Conservation (phyloP, 495 filamentous ascomycete genomes). For the Penicillium cinerascens region DNA sequence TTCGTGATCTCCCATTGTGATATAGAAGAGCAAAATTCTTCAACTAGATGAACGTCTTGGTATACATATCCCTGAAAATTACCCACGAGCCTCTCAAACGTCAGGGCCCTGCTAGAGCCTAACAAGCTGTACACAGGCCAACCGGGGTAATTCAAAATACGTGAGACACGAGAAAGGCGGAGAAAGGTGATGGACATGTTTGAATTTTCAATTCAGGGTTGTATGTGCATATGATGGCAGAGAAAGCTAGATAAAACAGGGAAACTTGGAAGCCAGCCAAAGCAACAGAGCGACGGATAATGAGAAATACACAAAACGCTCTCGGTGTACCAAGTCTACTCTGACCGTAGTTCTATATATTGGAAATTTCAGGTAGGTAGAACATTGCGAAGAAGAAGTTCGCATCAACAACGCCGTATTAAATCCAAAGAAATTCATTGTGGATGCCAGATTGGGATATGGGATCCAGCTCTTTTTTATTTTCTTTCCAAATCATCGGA, state of each 20-base stretch:
- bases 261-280: constrained; percentile 9
- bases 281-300: constrained; percentile 7
- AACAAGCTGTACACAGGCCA: too few relatives aligned
- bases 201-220: constrained; percentile 10
- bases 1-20: constrained; percentile 23
- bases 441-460: constrained; percentile 6
- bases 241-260: constrained; percentile 5
- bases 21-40: constrained; percentile 29
- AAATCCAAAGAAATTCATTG: constrained; percentile 22
- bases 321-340: constrained; percentile 19
- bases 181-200: not conserved
- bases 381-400: constrained; percentile 12
- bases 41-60: constrained; percentile 9
- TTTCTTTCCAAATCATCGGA: not conserved
- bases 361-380: constrained; percentile 5
- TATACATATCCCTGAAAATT: not conserved
- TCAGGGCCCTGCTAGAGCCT: not conserved
- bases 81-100: not conserved
- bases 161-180: too few relatives aligned
- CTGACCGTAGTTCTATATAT: constrained; percentile 22
- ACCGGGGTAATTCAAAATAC: too few relatives aligned
- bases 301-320: constrained; percentile 9
- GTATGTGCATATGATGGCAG: constrained; percentile 19
- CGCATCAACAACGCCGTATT: constrained; percentile 13
- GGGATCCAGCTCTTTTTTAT: constrained; percentile 5